phyloP scores from a whole-genome alignment of 2,329 filamentous ascomycete genomes.

The Talaromyces sp. region DNA sequence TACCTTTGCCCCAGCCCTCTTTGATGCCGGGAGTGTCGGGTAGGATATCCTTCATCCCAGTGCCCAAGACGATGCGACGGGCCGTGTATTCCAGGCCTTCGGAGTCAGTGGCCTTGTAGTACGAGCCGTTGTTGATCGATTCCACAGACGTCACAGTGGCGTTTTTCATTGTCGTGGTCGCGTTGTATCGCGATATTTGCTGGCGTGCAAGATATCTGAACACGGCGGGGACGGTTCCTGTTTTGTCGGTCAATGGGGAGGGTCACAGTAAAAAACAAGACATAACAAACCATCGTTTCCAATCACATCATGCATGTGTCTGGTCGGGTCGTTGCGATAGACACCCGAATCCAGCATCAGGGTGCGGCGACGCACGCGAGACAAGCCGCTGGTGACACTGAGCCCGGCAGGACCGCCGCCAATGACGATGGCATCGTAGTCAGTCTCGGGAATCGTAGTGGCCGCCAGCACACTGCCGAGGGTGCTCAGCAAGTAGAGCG shows the following conservation, averaged over 20 bases:
- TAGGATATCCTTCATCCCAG: constrained; percentile 52
- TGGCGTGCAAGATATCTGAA: constrained; percentile 52
- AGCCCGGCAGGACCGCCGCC: constrained; percentile 56
- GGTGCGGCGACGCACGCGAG: constrained; percentile 51
- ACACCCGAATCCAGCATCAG: constrained; percentile 54
- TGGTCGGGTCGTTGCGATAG: constrained; percentile 53
- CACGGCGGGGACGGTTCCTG: constrained; percentile 50
- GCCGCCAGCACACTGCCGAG: not conserved
- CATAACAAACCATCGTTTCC: constrained; percentile 50
- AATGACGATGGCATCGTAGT: constrained; percentile 54
- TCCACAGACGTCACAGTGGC: constrained; percentile 44
- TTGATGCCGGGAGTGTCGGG: constrained; percentile 50
- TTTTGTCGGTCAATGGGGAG: not conserved
- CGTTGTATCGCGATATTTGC: constrained; percentile 48
- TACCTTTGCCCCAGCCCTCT: constrained; percentile 55
- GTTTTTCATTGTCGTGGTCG: constrained; percentile 44
- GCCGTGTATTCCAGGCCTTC: constrained; percentile 37
- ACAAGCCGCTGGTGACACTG: constrained; percentile 51
- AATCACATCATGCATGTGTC: constrained; percentile 58
- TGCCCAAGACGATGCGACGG: constrained; percentile 54
- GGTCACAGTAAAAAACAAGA: not conserved
- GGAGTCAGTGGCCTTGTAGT: constrained; percentile 42
- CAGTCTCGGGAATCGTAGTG: constrained; percentile 14
- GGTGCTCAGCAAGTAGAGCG: not conserved
- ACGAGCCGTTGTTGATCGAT: constrained; percentile 32